Conservation (phyloP, 305 asterid genomes). For the Fraxinus sp. region DNA sequence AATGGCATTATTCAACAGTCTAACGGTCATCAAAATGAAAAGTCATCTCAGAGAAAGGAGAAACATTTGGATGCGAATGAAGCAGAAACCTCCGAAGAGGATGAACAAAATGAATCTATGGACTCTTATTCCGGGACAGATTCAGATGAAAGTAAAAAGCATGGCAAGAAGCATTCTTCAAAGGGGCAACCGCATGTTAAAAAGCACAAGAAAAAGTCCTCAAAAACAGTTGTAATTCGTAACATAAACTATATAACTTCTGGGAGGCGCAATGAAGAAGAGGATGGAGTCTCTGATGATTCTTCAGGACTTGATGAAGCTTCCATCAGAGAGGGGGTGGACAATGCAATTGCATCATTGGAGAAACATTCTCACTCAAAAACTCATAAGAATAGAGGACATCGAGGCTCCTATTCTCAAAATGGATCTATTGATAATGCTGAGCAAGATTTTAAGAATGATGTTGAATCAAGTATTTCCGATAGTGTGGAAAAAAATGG, state of each 20-base stretch:
- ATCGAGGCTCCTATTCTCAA: conserved; percentile 25
- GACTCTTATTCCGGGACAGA: conserved; percentile 47
- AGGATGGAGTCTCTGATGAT: conserved; percentile 44
- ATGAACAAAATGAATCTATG: conserved; percentile 50
- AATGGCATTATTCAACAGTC: conserved; percentile 36
- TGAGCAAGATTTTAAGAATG: conserved; percentile 29
- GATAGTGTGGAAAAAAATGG: conserved; percentile 38
- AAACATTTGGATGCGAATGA: conserved; percentile 38
- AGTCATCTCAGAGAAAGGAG: conserved; percentile 50
- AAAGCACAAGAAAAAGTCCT: conserved; percentile 61
- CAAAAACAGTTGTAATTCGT: conserved; percentile 80
- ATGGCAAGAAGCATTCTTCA: conserved; percentile 42
- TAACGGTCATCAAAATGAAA: conserved; percentile 31
- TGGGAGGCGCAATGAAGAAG: conserved; percentile 53
- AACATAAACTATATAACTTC: conserved; percentile 83
- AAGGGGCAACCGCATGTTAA: conserved; percentile 40
- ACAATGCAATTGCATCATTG: conserved; percentile 55
- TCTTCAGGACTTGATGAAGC: conserved; percentile 54
- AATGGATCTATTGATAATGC: conserved; percentile 35
- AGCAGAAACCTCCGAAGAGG: conserved; percentile 51
- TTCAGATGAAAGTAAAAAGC: conserved; percentile 41
- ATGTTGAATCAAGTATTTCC: conserved; percentile 27
- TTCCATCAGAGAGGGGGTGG: conserved; percentile 61
- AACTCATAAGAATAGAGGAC: conserved; percentile 37
- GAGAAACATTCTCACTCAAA: conserved; percentile 43